Evolutionary conservation across 768 basidiomycete species (phyloP).

Genomic region (Kwoniella bestiolae): DNA sequence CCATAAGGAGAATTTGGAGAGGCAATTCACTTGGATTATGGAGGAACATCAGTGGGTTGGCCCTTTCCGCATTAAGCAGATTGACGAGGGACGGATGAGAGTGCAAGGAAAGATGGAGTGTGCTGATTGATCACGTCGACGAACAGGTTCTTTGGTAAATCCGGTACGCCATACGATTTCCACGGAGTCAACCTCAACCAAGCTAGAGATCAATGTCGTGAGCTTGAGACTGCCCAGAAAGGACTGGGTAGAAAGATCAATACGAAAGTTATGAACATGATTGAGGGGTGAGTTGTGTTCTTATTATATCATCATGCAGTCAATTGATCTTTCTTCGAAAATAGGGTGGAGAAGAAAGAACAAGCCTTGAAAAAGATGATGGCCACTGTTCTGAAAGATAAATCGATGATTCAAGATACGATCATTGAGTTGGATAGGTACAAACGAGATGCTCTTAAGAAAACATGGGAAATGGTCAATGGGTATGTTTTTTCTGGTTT

Average conservation of each 20-base stretch:
- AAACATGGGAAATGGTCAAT: conserved; percentile 96
- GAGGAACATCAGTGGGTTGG: conserved; percentile 81
- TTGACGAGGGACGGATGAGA: too few relatives aligned
- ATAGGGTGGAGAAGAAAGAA: conserved; percentile 96
- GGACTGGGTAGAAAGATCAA: conserved; percentile 95
- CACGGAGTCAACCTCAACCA: conserved; percentile 65
- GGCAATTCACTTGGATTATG: conserved; percentile 81
- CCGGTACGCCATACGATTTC: conserved; percentile 83
- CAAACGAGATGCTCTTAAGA: conserved; percentile 88
- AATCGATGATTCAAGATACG: conserved; percentile 90
- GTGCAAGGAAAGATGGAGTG: too few relatives aligned
- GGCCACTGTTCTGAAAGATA: conserved; percentile 83
- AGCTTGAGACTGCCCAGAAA: conserved; percentile 77
- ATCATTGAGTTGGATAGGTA: conserved; percentile 90
- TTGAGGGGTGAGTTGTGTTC: conserved; percentile 71
- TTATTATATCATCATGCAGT: background rate
- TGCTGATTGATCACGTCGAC: too few relatives aligned
- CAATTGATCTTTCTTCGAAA: too few relatives aligned
- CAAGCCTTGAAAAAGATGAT: conserved; percentile 84
- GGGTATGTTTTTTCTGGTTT: conserved; percentile 63
- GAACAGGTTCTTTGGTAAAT: conserved; percentile 82
- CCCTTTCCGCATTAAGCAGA: too few relatives aligned
- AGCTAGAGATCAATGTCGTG: conserved; percentile 68
- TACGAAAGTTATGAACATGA: conserved; percentile 92
- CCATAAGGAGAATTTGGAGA: conserved; percentile 70